Percentiles rank a stretch among this genome's conserved stretches.
Conservation (phyloP, 495 filamentous ascomycete genomes). For the Evernia prunastri region DNA sequence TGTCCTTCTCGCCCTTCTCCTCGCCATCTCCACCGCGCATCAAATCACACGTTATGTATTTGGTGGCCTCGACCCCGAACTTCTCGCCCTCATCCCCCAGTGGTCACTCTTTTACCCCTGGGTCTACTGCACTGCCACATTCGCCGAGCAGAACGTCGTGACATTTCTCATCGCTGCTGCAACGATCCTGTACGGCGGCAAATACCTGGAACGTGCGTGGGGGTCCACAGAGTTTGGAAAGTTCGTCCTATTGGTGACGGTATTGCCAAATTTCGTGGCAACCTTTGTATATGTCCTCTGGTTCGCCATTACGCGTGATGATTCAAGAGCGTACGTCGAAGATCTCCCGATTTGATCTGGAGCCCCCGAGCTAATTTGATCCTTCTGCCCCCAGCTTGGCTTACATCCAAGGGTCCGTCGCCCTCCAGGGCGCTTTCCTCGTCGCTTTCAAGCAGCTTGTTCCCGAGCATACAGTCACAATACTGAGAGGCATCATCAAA, state of each 20-base stretch:
- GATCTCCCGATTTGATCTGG: too few relatives aligned
- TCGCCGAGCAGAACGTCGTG: constrained; percentile 91
- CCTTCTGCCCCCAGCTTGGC: constrained; percentile 25
- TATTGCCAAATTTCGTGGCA: constrained; percentile 72
- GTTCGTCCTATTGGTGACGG: constrained; percentile 69
- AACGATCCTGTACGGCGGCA: constrained; percentile 86
- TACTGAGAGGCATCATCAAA: constrained; percentile 80
- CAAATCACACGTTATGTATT: constrained; percentile 65
- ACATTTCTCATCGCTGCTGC: constrained; percentile 71
- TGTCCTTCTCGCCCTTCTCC: constrained; percentile 63
- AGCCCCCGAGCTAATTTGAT: constrained; percentile 25
- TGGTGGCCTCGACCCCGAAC: constrained; percentile 61
- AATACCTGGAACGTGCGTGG: constrained; percentile 95
- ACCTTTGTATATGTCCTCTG: constrained; percentile 67
- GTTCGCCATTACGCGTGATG: constrained; percentile 62
- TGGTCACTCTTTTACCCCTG: constrained; percentile 82
- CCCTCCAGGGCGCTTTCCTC: constrained; percentile 87
- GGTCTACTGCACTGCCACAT: constrained; percentile 78
- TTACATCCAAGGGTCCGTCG: constrained; percentile 63
- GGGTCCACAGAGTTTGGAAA: constrained; percentile 86
- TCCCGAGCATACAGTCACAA: constrained; percentile 92
- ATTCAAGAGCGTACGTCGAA: constrained; percentile 64
- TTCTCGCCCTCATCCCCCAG: constrained; percentile 79
- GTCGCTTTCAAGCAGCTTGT: constrained; percentile 98
- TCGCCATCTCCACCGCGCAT: constrained; percentile 73